Conservation (phyloP, 441 rosid species). For the Arabidopsis lyrata region DNA sequence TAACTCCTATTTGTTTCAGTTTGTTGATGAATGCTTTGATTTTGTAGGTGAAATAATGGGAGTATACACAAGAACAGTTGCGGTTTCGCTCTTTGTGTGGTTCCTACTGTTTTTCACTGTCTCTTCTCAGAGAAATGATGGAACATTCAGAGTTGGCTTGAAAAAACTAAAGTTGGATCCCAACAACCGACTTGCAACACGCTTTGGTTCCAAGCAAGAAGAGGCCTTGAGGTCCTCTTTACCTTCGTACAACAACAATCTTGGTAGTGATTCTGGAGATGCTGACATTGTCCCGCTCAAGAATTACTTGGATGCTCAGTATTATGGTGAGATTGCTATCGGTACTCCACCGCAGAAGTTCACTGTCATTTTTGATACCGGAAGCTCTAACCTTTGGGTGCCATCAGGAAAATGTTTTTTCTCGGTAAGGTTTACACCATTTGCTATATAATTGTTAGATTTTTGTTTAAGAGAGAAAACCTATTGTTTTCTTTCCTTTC, state of each 20-base stretch:
- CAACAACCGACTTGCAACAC: constrained; percentile 49
- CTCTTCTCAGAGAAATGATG: constrained; percentile 51
- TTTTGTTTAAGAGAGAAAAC: background rate
- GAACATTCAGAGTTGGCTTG: constrained; percentile 54
- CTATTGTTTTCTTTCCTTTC: background rate
- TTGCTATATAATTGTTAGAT: constrained; percentile 4
- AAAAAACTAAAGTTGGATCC: constrained; percentile 61
- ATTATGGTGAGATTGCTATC: constrained; percentile 85
- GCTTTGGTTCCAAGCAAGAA: constrained; percentile 42
- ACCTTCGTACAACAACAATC: background rate
- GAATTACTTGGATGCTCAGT: constrained; percentile 80
- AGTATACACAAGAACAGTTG: constrained; percentile 28
- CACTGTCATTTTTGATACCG: constrained; percentile 72
- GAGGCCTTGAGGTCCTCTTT: constrained; percentile 41
- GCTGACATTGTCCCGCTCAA: constrained; percentile 62
- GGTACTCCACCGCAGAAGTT: constrained; percentile 78
- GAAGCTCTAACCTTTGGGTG: constrained; percentile 81
- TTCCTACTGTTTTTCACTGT: constrained; percentile 48
- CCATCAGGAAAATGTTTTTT: constrained; percentile 67
- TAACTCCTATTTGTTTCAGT: background rate
- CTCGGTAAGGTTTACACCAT: constrained; percentile 51
- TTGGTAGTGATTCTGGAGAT: constrained; percentile 45
- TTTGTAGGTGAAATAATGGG: constrained; percentile 55
- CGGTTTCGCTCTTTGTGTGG: constrained; percentile 49
- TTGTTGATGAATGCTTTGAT: background rate